phyloP scores from a whole-genome alignment of 805 yeast genomes.

The Ogataea ganodermae region DNA sequence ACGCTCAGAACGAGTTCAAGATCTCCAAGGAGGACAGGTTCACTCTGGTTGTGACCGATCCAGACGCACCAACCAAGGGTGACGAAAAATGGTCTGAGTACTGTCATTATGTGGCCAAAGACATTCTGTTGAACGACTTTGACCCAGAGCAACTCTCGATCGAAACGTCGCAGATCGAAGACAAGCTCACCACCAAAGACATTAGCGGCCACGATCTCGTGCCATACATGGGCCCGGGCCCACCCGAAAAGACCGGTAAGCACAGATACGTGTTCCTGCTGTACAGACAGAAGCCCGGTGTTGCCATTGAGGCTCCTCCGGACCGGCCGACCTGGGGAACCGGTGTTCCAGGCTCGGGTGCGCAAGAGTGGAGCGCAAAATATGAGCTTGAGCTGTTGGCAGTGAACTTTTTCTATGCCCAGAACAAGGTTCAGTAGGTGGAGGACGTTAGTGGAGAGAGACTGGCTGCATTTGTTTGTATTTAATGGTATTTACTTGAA shows the following conservation, averaged over 20 bases:
- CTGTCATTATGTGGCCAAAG: constrained; percentile 69
- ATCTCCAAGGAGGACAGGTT: constrained; percentile 53
- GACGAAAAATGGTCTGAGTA: constrained; percentile 90
- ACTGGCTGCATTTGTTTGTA: too few relatives aligned
- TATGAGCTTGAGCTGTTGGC: constrained; percentile 67
- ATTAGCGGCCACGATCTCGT: constrained; percentile 46
- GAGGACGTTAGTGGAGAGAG: too few relatives aligned
- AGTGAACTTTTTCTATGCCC: constrained; percentile 84
- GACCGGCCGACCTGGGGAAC: constrained; percentile 85
- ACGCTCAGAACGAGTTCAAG: constrained; percentile 40
- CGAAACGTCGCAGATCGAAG: constrained; percentile 24
- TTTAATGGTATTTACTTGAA: too few relatives aligned
- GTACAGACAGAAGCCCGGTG: constrained; percentile 61
- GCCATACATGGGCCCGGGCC: constrained; percentile 80
- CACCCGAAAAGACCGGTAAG: constrained; percentile 83
- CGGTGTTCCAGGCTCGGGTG: constrained; percentile 78
- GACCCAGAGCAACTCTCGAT: constrained; percentile 35
- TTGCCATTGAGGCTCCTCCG: constrained; percentile 40
- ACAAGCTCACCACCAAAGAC: constrained; percentile 38
- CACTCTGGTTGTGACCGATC: constrained; percentile 83
- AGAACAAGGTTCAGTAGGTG: constrained; percentile 42
- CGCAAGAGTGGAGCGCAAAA: constrained; percentile 68
- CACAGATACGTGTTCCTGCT: constrained; percentile 84
- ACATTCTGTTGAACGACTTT: constrained; percentile 48
- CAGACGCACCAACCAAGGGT: constrained; percentile 85